A percentile compares a stretch with the other conserved stretches of the same genome.
Conservation (phyloP, 331 rosid genomes). For the Malus hybrid region DNA sequence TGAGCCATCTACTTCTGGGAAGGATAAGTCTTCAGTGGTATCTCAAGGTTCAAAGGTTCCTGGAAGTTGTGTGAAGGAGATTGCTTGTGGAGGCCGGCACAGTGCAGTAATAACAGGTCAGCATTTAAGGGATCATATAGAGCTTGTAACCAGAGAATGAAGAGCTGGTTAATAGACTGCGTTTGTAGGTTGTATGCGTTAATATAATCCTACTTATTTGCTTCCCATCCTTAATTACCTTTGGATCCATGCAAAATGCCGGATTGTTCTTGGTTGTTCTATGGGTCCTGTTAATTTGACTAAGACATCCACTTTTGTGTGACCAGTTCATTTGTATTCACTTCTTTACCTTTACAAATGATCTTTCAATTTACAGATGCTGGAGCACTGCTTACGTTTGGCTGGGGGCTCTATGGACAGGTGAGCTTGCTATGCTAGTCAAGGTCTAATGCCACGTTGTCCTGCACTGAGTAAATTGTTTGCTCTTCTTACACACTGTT, state of each 20-base stretch:
- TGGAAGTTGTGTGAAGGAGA: conserved; percentile 62
- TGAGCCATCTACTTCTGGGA: conserved; percentile 46
- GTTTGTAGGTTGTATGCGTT: background rate
- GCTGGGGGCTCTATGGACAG: conserved; percentile 94
- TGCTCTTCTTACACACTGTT: background rate
- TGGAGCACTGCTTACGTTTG: conserved; percentile 70
- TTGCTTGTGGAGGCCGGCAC: conserved; percentile 97
- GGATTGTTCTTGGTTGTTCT: background rate
- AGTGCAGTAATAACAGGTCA: conserved; percentile 79
- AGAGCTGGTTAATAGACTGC: background rate
- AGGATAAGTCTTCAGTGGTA: conserved; percentile 37
- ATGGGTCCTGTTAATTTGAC: background rate
- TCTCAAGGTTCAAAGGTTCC: conserved; percentile 42
- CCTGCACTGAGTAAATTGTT: background rate
- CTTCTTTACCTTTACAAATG: background rate
- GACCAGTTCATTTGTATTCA: background rate
- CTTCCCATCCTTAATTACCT: background rate
- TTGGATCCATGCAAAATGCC: background rate
- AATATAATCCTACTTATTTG: background rate
- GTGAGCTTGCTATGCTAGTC: conserved; percentile 31
- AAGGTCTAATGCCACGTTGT: background rate
- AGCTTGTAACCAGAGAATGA: background rate
- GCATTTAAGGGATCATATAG: conserved; percentile 3
- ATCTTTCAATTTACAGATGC: conserved; percentile 40
- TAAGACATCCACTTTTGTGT: background rate